These are phyloP conservation scores for Naganishia vaughanmartiniae DNA, from an alignment of 768 basidiomycete species.

Conservation along the genomic window DNA sequence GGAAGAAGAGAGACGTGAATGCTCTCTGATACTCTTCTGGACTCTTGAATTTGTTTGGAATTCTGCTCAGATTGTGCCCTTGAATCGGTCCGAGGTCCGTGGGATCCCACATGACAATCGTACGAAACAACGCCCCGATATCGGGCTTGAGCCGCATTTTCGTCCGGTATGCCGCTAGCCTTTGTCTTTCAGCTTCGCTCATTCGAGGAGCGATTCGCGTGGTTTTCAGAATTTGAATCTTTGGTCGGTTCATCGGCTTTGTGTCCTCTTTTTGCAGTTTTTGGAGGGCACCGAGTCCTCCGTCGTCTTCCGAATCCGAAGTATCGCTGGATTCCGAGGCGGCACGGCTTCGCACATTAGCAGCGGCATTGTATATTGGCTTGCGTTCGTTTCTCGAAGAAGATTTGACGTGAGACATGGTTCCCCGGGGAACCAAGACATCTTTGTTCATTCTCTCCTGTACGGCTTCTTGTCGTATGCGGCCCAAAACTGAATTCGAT, in stretches of 20 bases:
- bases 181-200: conserved; percentile 47
- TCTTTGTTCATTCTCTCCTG: conserved; percentile 26
- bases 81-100: conserved; percentile 34
- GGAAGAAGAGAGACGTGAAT: conserved; percentile 78
- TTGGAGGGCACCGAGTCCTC: conserved; percentile 58
- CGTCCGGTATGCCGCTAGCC: conserved; percentile 64
- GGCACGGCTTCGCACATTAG: conserved; percentile 4
- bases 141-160: conserved; percentile 77
- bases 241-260: conserved; percentile 28
- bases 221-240: conserved; percentile 11
- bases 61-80: conserved; percentile 37
- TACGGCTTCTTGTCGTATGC: conserved; percentile 26
- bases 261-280: conserved; percentile 62
- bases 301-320: conserved; percentile 39
- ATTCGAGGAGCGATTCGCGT: conserved; percentile 26
- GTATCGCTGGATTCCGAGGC: conserved; percentile 25
- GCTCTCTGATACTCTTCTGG: conserved; percentile 67
- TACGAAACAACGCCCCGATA: conserved; percentile 70
- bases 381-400: background rate
- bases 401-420: background rate
- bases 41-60: conserved; percentile 68
- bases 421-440: conserved; percentile 15
- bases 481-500: conserved; percentile 21
- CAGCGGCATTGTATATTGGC: conserved; percentile 18
- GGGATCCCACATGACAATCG: conserved; percentile 82